Evolutionary conservation across 1,139 yeast species (phyloP).

Genomic region (Candida sanyaensis): DNA sequence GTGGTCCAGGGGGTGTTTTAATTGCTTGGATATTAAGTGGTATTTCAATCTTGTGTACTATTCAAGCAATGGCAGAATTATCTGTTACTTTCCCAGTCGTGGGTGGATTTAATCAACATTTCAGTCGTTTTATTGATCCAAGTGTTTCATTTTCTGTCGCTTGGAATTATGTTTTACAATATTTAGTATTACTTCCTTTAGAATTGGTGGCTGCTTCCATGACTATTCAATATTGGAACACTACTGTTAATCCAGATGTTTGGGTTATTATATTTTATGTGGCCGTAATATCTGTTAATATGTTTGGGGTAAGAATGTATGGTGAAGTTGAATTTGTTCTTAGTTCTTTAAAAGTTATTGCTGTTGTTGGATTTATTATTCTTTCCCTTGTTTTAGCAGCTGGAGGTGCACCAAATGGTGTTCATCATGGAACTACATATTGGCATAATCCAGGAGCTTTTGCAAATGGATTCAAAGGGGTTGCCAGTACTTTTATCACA

Average conservation of each 20-base stretch:
- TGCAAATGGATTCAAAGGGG: conserved; percentile 47
- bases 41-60: conserved; percentile 30
- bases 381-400: conserved; percentile 42
- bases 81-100: conserved; percentile 42
- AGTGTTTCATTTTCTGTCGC: conserved; percentile 46
- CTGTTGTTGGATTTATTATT: conserved; percentile 42
- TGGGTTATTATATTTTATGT: conserved; percentile 42
- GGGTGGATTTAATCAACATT: conserved; percentile 42
- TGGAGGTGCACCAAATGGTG: conserved; percentile 41
- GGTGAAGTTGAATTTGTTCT: conserved; percentile 48
- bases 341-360: conserved; percentile 37
- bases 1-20: conserved; percentile 70
- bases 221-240: conserved; percentile 43
- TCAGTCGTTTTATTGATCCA: conserved; percentile 42
- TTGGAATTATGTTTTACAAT: conserved; percentile 46
- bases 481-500: conserved; percentile 41
- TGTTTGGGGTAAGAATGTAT: conserved; percentile 44
- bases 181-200: conserved; percentile 31
- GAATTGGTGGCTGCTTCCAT: conserved; percentile 45
- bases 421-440: conserved; percentile 36
- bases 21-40: conserved; percentile 47
- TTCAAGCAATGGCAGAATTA: conserved; percentile 45
- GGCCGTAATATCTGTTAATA: conserved; percentile 35
- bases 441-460: conserved; percentile 47
- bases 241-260: conserved; percentile 38